phyloP scores from a whole-genome alignment of 2,329 filamentous ascomycete genomes.

The Plectosphaerella cucumerina region DNA sequence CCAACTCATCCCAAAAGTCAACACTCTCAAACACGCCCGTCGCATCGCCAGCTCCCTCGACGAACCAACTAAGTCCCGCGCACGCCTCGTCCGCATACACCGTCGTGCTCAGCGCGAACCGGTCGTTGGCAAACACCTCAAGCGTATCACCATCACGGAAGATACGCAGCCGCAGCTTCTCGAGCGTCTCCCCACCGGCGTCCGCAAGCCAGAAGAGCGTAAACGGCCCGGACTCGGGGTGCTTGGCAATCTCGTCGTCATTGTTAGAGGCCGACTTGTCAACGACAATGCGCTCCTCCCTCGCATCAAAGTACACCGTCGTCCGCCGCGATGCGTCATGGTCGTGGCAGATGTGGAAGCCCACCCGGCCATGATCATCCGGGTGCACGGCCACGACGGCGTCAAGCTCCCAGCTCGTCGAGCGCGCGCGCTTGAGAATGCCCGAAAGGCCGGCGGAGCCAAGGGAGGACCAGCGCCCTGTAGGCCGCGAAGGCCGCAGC shows the following conservation, averaged over 20 bases:
- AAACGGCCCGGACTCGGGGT: constrained; percentile 32
- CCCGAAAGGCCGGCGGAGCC: neutral
- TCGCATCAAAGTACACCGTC: constrained; percentile 30
- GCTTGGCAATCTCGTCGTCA: constrained; percentile 28
- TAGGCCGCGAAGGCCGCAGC: constrained; percentile 12
- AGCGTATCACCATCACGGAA: constrained; percentile 37
- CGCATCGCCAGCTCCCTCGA: constrained; percentile 6
- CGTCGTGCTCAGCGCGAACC: constrained; percentile 34
- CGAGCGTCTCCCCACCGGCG: constrained; percentile 18
- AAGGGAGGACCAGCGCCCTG: constrained; percentile 12
- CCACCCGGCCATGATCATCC: constrained; percentile 4
- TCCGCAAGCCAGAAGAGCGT: constrained; percentile 35
- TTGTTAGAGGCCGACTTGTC: constrained; percentile 27
- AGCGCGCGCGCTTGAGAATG: neutral
- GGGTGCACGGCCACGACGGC: constrained; percentile 14
- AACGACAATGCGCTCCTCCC: constrained; percentile 33
- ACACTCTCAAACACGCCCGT: constrained; percentile 12
- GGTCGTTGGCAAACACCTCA: constrained; percentile 40
- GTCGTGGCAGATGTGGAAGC: constrained; percentile 20
- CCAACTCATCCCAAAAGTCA: neutral
- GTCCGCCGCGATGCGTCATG: constrained; percentile 26
- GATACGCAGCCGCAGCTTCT: constrained; percentile 32
- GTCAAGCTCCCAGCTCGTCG: constrained; percentile 19
- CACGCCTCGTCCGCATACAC: constrained; percentile 22
- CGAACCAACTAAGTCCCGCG: constrained; percentile 19